phyloP scores from a whole-genome alignment of 1,139 yeast species.

The Spathaspora sp. region DNA sequence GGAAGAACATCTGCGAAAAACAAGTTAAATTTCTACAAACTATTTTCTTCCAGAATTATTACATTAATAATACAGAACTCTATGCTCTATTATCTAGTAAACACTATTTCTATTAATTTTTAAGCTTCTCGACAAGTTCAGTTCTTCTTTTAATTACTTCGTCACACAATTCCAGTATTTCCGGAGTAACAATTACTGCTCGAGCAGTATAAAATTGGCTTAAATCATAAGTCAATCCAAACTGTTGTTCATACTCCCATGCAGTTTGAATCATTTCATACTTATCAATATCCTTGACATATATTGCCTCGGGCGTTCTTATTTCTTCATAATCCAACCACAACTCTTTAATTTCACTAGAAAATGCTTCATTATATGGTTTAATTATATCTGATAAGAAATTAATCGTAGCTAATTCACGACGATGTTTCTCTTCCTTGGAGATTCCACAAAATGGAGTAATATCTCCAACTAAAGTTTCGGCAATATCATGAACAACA shows the following conservation, averaged over 20 bases:
- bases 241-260: slow-evolving; percentile 79
- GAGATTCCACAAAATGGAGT: slow-evolving; percentile 81
- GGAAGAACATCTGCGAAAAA: background rate
- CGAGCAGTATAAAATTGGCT: slow-evolving; percentile 70
- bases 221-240: slow-evolving; percentile 56
- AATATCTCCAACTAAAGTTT: slow-evolving; percentile 89
- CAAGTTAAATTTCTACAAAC: background rate
- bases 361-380: slow-evolving; percentile 63
- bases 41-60: too few species aligned
- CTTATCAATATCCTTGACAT: slow-evolving; percentile 93
- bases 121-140: slow-evolving; percentile 14
- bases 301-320: slow-evolving; percentile 77
- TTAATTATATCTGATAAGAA: slow-evolving; percentile 62
- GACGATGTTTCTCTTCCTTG: slow-evolving; percentile 69
- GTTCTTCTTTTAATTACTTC: slow-evolving; percentile 61
- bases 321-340: slow-evolving; percentile 94
- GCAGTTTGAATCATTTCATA: slow-evolving; percentile 90
- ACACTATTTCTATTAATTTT: background rate
- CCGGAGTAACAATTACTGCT: slow-evolving; percentile 64
- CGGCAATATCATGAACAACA: slow-evolving; percentile 92
- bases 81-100: background rate
- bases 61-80: too few species aligned
- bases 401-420: slow-evolving; percentile 74
- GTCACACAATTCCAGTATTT: slow-evolving; percentile 70
- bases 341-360: slow-evolving; percentile 64